Evolutionary conservation across 1,139 yeast genomes (phyloP).

Genomic region (Candida sp.): DNA sequence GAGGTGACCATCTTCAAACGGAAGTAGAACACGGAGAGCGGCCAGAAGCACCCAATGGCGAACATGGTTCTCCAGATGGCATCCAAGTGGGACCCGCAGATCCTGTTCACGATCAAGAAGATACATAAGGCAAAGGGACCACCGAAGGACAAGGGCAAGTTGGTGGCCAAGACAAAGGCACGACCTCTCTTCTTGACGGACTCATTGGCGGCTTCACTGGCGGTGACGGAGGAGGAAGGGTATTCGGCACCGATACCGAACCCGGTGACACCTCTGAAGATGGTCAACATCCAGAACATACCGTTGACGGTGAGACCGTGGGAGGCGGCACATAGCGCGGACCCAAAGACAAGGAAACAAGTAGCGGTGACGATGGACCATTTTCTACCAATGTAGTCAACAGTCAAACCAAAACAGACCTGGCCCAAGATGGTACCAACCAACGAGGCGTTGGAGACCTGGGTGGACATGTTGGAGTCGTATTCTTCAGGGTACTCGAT

Average conservation of each 20-base stretch:
- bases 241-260: constrained; percentile 83
- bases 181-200: constrained; percentile 66
- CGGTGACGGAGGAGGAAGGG: constrained; percentile 71
- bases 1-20: constrained; percentile 75
- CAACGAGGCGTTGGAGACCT: constrained; percentile 52
- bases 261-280: constrained; percentile 71
- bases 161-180: constrained; percentile 67
- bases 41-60: constrained; percentile 80
- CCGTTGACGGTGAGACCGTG: constrained; percentile 46
- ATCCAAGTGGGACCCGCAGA: constrained; percentile 51
- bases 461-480: constrained; percentile 42
- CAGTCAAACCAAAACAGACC: constrained; percentile 45
- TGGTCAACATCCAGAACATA: constrained; percentile 73
- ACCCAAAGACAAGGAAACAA: constrained; percentile 45
- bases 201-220: constrained; percentile 76
- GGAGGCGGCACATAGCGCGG: constrained; percentile 53
- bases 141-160: constrained; percentile 74
- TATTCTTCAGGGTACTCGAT: constrained; percentile 34
- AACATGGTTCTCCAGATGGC: constrained; percentile 79
- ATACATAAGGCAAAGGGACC: constrained; percentile 77
- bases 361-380: constrained; percentile 52
- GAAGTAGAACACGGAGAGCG: constrained; percentile 72
- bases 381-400: constrained; percentile 52
- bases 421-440: constrained; percentile 57
- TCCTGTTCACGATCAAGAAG: constrained; percentile 68